A percentile compares a stretch with the other conserved stretches of the same genome.
Evolutionary conservation across 352 stramenopile genomes (phyloP).

Genomic region (Phytophthora agathidicida): DNA sequence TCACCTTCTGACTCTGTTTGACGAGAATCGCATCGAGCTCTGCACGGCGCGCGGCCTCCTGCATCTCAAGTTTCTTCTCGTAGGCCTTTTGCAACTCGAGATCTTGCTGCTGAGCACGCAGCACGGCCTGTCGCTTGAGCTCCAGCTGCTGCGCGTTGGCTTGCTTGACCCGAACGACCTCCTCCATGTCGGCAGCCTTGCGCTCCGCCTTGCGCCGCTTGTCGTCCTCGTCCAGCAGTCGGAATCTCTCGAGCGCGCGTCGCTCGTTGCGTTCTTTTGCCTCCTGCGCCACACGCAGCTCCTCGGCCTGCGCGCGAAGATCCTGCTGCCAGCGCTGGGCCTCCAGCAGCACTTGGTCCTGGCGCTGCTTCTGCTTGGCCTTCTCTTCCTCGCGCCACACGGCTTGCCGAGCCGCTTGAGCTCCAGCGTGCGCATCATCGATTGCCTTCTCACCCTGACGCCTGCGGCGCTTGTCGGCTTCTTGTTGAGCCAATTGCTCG

Average conservation of each 20-base stretch:
- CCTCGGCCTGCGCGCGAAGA: slow-evolving; percentile 42
- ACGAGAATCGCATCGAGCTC: slow-evolving; percentile 53
- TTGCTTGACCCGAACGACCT: slow-evolving; percentile 54
- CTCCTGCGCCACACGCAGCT: slow-evolving; percentile 39
- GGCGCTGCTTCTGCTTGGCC: slow-evolving; percentile 34
- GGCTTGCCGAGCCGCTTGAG: slow-evolving; percentile 45
- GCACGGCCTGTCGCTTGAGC: slow-evolving; percentile 44
- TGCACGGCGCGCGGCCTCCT: slow-evolving; percentile 49
- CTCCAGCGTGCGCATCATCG: slow-evolving; percentile 42
- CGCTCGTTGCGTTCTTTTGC: slow-evolving; percentile 54
- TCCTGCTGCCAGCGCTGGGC: slow-evolving; percentile 51
- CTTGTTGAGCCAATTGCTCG: slow-evolving; percentile 47
- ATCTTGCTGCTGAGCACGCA: slow-evolving; percentile 53
- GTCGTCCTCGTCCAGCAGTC: slow-evolving; percentile 51
- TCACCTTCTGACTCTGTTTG: slow-evolving; percentile 63
- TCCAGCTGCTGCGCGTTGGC: slow-evolving; percentile 58
- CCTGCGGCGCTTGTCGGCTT: slow-evolving; percentile 41
- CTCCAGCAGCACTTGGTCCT: slow-evolving; percentile 43
- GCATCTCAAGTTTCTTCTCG: slow-evolving; percentile 51
- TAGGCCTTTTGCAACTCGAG: slow-evolving; percentile 50
- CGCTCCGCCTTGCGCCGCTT: slow-evolving; percentile 48
- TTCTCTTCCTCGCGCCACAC: slow-evolving; percentile 51
- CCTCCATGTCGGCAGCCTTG: slow-evolving; percentile 50
- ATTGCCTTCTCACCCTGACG: slow-evolving; percentile 33
- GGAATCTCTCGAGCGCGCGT: slow-evolving; percentile 44